Base-by-base conservation (phyloP, 176 grass and related monocot genomes). In the Puya raimondii region DNA sequence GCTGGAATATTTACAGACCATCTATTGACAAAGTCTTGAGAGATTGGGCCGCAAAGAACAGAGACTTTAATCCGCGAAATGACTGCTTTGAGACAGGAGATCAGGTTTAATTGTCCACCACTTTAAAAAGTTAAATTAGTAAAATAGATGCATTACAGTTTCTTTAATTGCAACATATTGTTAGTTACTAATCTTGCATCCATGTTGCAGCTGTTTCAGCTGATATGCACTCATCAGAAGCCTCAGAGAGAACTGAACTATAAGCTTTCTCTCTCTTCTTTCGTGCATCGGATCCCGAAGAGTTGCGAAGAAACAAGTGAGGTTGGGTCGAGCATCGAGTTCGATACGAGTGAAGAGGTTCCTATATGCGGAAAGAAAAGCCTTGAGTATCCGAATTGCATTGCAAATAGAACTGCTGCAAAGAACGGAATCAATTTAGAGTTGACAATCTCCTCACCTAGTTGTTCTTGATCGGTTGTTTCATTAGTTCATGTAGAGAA, bases 251-350 rank as follows among this genome's bases (percentile, higher is more conserved):
- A 48, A 49, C 14, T 67, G 16, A 33, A 67, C 26, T 67, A 33
- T 49, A 33, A 67, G 33, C 65, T 67, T 5, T 4, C 65, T n/a
- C 65, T 67, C 10, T 67, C 42, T 10, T 49, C 29, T 0, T 47
- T 67, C 4, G 16, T 10, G 29, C 8, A 49, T 67, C 33, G 9
- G 13, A 48, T 12, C 15, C 65, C 13, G 33, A 67, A 10, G 65
- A 10, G 27, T 67, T 33, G 23, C 1, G 65, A 67, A 49, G 65
- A 67, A 67, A 67, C 65, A 49, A 67, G 65, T n/a, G 65, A 67
- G 42, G 29, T 67, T 2, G 65, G 65, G 48, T 67, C 65, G n/a
- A 67, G 65, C 65, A 67, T 67, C 6, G 65, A 67, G 65, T 67
- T 21, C 13, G 65, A 67, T 47, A 67, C 65, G 10, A 18, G 33